Evolutionary conservation across 2,329 filamentous ascomycete genomes (phyloP), one percentile per base, ranked within the genome.

Genomic region (Curvularia eragrostidis): DNA sequence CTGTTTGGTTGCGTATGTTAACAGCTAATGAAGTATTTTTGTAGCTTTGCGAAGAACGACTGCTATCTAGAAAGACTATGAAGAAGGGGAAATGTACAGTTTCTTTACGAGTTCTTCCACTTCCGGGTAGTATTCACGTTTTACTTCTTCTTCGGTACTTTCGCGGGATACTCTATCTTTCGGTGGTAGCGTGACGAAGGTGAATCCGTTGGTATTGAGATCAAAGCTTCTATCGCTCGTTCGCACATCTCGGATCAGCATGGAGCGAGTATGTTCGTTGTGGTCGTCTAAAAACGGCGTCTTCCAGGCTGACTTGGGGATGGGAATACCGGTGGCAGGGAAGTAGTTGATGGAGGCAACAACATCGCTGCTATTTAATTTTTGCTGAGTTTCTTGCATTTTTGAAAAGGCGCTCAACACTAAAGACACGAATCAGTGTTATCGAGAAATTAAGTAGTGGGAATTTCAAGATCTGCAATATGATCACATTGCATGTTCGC

Each of bases 181-280:
- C 1, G 38, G 39, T 1, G 38, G 48, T 1, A 65, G 41, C 5
- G 63, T 61, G 36, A 70, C 49, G 32, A 73, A 61, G 44, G 69
- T 59, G 51, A 73, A 72, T 24, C 73, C 78, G 28, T 74, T 75
- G 5, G 56, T 69, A 55, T 79, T 76, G 6, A 80, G 66, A 3
- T 61, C 72, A 54, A 76, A 79, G 21, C 72, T 65, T 15, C 74
- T 63, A 56, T 79, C 75, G 12, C 76, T 69, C 0, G 78, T 78
- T n/a, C 77, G 71, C 36, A 82, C 74, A 62, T 83, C 80, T 43
- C 77, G 75, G 47, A 82, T 68, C 13, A 57, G 63, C 56, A 70
- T 69, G 15, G 61, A 52, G 7, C 67, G 66, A n/a, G 68, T 67
- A 39, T 59, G 23, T 43, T 62, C 61, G 19, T 66, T 56, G 18